phyloP scores from a whole-genome alignment of 768 basidiomycete genomes.

The Amanita muscaria region DNA sequence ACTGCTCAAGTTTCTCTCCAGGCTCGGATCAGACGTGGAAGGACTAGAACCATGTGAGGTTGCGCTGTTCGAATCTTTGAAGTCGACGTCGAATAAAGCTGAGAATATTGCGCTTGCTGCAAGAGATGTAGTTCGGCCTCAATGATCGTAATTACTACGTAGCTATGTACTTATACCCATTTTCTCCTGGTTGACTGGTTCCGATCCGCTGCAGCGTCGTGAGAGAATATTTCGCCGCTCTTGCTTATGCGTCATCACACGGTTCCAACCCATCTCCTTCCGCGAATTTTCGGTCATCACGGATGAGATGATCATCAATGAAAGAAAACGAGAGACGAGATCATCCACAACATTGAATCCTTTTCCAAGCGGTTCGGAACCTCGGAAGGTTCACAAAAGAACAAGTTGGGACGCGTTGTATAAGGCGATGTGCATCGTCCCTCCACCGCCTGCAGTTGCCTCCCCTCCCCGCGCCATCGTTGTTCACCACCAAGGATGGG shows the following conservation, averaged over 20 bases:
- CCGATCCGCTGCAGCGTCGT: constrained; percentile 52
- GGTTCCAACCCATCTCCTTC: constrained; percentile 97
- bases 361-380: constrained; percentile 90
- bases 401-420: constrained; percentile 84
- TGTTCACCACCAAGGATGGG: constrained; percentile 50
- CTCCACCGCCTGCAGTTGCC: constrained; percentile 48
- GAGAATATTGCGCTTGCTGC: too few species aligned
- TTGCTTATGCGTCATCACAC: constrained; percentile 88
- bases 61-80: too few species aligned
- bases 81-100: too few species aligned
- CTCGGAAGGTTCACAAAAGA: constrained; percentile 81
- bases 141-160: too few species aligned
- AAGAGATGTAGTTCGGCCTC: too few species aligned
- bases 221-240: constrained; percentile 89
- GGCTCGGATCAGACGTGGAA: too few species aligned
- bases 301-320: constrained; percentile 84
- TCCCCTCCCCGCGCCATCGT: constrained; percentile 41
- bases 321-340: constrained; percentile 82
- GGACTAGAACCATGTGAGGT: too few species aligned
- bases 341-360: constrained; percentile 86
- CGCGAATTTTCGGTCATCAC: constrained; percentile 95
- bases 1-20: too few species aligned
- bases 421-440: constrained; percentile 70
- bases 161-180: too few species aligned
- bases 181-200: too few species aligned